Conservation (phyloP, 495 filamentous ascomycete species). For the Cetradonia linearis region DNA sequence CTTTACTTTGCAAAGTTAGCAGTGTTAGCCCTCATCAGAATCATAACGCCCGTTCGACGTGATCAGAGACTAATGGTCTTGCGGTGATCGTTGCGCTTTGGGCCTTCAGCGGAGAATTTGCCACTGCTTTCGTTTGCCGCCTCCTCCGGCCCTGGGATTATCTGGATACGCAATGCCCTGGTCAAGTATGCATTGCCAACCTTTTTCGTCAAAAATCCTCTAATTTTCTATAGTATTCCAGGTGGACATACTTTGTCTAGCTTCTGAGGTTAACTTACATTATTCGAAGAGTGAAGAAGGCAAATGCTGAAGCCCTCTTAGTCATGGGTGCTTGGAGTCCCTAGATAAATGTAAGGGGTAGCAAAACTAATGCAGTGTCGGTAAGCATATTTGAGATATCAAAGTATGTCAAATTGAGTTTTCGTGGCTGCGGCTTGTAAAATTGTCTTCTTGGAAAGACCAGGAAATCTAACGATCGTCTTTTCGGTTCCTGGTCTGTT, state of each 20-base stretch:
- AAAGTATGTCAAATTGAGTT: too few relatives aligned
- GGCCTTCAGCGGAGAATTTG: background rate
- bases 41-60: slow-evolving; percentile 27
- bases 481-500: slow-evolving; percentile 5
- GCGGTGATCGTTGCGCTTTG: slow-evolving; percentile 6
- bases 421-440: background rate
- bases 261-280: too few relatives aligned
- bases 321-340: too few relatives aligned
- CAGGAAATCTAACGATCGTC: background rate
- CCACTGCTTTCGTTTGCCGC: background rate
- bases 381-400: too few relatives aligned
- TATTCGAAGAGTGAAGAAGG: too few relatives aligned
- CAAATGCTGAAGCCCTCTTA: too few relatives aligned
- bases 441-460: slow-evolving; percentile 7
- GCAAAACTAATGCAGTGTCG: too few relatives aligned
- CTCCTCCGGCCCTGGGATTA: slow-evolving; percentile 7
- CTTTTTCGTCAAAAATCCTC: background rate
- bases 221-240: slow-evolving; percentile 12
- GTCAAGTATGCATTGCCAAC: background rate
- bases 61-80: slow-evolving; percentile 15
- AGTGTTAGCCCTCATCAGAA: slow-evolving; percentile 26
- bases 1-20: slow-evolving; percentile 27
- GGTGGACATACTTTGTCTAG: slow-evolving; percentile 36
- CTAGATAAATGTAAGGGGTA: too few relatives aligned
- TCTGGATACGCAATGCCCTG: background rate